Evolutionary conservation across 2,329 filamentous ascomycete genomes (phyloP).

Genomic region (Curvularia lunata): DNA sequence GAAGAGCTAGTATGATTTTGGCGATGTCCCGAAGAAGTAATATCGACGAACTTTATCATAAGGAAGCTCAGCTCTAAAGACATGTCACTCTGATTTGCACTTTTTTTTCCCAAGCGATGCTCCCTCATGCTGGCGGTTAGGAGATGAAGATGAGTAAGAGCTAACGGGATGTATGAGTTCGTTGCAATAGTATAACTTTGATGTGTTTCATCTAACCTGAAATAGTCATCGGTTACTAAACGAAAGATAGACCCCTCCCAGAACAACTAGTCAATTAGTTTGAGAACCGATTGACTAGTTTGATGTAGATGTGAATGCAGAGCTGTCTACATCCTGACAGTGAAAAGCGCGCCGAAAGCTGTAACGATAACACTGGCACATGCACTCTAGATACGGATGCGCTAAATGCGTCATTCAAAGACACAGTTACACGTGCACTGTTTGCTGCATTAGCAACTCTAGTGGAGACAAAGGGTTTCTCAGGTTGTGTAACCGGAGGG

Average conservation of each 20-base stretch:
- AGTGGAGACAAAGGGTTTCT: background rate
- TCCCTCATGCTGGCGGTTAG: background rate
- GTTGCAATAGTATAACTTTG: background rate
- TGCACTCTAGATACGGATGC: background rate
- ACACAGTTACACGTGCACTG: background rate
- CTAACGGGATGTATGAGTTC: background rate
- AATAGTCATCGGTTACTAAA: no score
- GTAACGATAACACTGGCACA: background rate
- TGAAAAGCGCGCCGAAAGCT: background rate
- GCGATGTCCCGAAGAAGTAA: background rate
- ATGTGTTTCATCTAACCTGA: no score
- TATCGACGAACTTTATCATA: background rate
- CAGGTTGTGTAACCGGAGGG: background rate
- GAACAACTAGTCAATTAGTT: no score
- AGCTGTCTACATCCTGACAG: background rate
- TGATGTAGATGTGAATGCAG: background rate
- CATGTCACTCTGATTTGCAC: background rate
- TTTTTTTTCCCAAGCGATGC: background rate
- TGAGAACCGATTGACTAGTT: no score
- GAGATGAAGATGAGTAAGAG: background rate
- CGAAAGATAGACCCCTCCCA: no score
- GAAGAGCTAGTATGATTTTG: background rate
- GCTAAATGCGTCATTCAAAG: background rate
- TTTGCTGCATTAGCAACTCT: background rate
- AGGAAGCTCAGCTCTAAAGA: background rate